phyloP scores from a whole-genome alignment of 2,329 filamentous ascomycete genomes.

The Penicillium glabrum region DNA sequence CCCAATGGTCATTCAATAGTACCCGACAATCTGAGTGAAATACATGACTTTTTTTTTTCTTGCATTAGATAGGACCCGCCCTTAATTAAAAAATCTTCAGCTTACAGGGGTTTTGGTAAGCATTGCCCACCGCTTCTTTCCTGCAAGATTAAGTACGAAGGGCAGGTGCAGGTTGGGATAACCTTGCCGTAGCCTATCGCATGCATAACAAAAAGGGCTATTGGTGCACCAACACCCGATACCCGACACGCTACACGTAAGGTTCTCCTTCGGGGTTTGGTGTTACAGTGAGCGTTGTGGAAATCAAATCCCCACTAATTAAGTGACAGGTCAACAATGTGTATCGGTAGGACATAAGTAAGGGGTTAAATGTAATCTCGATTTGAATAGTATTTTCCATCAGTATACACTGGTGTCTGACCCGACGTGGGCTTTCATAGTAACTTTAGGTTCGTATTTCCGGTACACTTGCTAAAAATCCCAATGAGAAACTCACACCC shows the following conservation, averaged over 20 bases:
- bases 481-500: conserved; percentile 7
- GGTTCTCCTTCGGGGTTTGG: conserved; percentile 3
- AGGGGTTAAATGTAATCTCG: background rate
- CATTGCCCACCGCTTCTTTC: conserved; percentile 16
- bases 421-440: background rate
- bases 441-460: background rate
- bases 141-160: background rate
- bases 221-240: background rate
- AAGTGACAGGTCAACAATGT: background rate
- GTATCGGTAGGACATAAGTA: background rate
- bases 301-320: background rate
- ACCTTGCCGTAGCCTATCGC: conserved; percentile 12
- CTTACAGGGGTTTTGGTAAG: background rate
- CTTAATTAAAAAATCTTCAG: background rate
- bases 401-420: background rate
- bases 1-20: background rate
- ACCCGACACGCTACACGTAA: conserved; percentile 7
- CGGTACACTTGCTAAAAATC: background rate
- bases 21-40: background rate
- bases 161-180: conserved; percentile 11
- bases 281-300: conserved; percentile 4
- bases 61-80: background rate
- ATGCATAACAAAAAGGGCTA: conserved; percentile 14
- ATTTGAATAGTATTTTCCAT: no score
- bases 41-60: background rate